Evolutionary conservation across 1,284 basidiomycete species (phyloP).

Genomic region (Ceratobasidium sp.): DNA sequence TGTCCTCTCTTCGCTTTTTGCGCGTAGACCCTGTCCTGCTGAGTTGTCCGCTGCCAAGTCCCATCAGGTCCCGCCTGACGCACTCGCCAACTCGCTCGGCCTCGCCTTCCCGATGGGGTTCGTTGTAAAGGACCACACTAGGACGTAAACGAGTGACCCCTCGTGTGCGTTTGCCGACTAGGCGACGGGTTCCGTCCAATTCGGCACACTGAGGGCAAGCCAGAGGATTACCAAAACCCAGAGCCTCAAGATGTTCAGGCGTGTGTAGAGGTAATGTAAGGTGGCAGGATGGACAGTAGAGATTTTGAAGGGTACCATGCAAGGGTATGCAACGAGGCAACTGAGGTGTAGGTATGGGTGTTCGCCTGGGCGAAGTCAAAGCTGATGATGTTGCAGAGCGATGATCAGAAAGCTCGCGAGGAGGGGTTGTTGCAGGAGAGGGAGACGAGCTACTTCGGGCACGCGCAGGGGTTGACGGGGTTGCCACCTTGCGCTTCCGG

Average conservation of each 20-base stretch:
- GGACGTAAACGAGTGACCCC: conserved; percentile 84
- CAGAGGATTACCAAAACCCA: conserved; percentile 66
- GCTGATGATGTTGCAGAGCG: conserved; percentile 9
- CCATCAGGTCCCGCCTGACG: conserved; percentile 77
- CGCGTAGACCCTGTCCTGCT: conserved; percentile 17
- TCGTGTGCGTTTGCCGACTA: conserved; percentile 80
- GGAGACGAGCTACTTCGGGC: conserved; percentile 12
- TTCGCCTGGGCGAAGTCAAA: conserved; percentile 10
- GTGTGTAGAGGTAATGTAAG: conserved; percentile 67
- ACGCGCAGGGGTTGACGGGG: conserved; percentile 1
- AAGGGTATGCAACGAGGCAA: conserved; percentile 83
- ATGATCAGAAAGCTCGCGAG: not conserved
- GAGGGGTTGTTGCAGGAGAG: not conserved
- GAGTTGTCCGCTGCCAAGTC: conserved; percentile 50
- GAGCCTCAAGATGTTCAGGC: conserved; percentile 60
- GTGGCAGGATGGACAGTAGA: conserved; percentile 85
- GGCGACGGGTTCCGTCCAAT: conserved; percentile 71
- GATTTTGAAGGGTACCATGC: conserved; percentile 81
- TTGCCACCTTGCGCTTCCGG: conserved; percentile 35
- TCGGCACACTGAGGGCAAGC: conserved; percentile 81
- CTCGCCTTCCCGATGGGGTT: conserved; percentile 86
- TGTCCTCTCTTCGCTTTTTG: conserved; percentile 57
- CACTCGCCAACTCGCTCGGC: conserved; percentile 68
- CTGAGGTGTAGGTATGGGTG: conserved; percentile 31
- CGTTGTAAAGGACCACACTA: conserved; percentile 91